phyloP scores from a whole-genome alignment of 768 basidiomycete species.

The Lentinula raphanica region DNA sequence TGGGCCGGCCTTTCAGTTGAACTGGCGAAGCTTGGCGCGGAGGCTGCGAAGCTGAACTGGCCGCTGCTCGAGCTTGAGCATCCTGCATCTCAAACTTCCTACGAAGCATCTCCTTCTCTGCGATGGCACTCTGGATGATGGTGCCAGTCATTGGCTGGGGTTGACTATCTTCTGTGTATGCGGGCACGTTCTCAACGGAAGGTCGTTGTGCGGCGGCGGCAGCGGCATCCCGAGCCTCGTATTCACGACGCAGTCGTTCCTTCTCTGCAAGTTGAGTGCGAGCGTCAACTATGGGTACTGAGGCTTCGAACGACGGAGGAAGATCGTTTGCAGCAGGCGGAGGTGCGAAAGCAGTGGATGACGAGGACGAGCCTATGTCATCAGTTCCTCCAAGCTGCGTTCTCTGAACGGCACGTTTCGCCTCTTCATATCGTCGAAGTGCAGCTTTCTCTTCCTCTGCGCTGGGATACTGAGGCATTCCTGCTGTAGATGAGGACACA shows the following conservation, averaged over 20 bases:
- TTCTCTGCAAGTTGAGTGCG: constrained; percentile 54
- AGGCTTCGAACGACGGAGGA: constrained; percentile 52
- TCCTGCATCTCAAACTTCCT: constrained; percentile 56
- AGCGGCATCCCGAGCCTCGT: constrained; percentile 63
- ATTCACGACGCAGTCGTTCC: constrained; percentile 57
- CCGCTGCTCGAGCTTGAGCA: constrained; percentile 23
- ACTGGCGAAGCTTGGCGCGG: constrained; percentile 19
- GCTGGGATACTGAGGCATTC: constrained; percentile 46
- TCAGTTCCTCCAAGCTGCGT: constrained; percentile 36
- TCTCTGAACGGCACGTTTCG: constrained; percentile 64
- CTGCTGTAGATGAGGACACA: constrained; percentile 15
- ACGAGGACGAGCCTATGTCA: constrained; percentile 20
- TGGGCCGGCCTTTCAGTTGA: constrained; percentile 25
- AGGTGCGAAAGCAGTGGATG: constrained; percentile 22
- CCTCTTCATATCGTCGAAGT: constrained; percentile 61
- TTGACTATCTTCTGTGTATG: constrained; percentile 21
- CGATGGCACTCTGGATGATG: constrained; percentile 21
- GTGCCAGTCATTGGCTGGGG: constrained; percentile 15
- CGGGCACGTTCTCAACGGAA: constrained; percentile 13
- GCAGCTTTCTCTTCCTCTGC: constrained; percentile 77
- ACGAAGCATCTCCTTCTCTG: constrained; percentile 56
- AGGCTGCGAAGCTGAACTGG: constrained; percentile 18
- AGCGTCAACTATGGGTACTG: constrained; percentile 30
- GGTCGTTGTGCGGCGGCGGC: constrained; percentile 21
- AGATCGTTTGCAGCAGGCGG: constrained; percentile 25